Evolutionary conservation across 148 eudicot genomes (phyloP).

Genomic region (Oxyria digyna): DNA sequence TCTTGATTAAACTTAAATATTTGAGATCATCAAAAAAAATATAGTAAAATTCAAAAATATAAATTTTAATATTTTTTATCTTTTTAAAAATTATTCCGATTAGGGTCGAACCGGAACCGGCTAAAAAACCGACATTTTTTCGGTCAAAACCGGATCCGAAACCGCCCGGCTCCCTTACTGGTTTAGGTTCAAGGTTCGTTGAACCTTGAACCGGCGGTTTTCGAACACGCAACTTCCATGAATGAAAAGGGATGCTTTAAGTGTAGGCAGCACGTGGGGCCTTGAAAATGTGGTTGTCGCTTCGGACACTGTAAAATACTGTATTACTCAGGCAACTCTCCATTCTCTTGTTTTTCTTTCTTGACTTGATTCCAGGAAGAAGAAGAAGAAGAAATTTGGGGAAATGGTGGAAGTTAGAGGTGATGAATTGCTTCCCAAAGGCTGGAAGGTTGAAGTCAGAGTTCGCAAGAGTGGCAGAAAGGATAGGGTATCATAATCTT

Average conservation of each 20-base stretch:
- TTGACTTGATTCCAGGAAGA: background rate
- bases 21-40: too few species aligned
- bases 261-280: slow-evolving; percentile 2
- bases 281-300: background rate
- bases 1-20: too few species aligned
- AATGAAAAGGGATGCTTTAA: background rate
- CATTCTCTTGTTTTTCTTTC: background rate
- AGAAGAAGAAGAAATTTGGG: slow-evolving; percentile 3
- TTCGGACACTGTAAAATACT: background rate
- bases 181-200: too few species aligned
- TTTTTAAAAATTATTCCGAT: too few species aligned
- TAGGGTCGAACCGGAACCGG: too few species aligned
- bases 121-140: too few species aligned
- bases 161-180: too few species aligned
- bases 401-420: slow-evolving; percentile 13
- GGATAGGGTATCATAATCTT: slow-evolving; percentile 43
- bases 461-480: slow-evolving; percentile 48
- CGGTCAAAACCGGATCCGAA: too few species aligned
- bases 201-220: too few species aligned
- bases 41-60: too few species aligned
- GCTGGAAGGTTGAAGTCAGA: slow-evolving; percentile 54
- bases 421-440: slow-evolving; percentile 54
- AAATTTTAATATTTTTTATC: too few species aligned
- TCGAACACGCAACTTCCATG: background rate
- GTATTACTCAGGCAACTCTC: background rate